phyloP scores from a whole-genome alignment of 2,329 filamentous ascomycete genomes.

The Neopestalotiopsis clavispora region DNA sequence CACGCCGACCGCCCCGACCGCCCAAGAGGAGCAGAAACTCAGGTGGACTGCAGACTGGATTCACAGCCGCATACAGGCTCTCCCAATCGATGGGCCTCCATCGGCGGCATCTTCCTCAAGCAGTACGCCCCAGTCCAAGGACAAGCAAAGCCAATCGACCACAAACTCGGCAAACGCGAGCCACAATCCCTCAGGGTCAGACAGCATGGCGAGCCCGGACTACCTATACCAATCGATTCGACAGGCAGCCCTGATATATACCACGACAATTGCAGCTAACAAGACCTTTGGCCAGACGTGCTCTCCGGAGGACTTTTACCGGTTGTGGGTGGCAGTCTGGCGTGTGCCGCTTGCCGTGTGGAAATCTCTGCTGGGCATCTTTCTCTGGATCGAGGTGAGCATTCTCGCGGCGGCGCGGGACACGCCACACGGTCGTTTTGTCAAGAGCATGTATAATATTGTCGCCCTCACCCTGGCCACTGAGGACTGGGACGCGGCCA shows the following conservation, averaged over 20 bases:
- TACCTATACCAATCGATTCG: conserved; percentile 53
- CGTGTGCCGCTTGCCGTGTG: conserved; percentile 49
- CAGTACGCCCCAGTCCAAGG: neutral
- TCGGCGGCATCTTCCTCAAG: neutral
- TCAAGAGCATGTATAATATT: conserved; percentile 48
- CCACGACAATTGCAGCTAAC: conserved; percentile 47
- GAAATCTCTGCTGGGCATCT: conserved; percentile 53
- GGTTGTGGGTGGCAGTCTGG: conserved; percentile 54
- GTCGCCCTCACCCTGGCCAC: conserved; percentile 9
- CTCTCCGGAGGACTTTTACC: conserved; percentile 42
- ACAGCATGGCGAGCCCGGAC: conserved; percentile 35
- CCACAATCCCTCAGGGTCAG: neutral
- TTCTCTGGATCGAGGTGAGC: conserved; percentile 52
- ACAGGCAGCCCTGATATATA: conserved; percentile 52
- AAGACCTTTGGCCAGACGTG: conserved; percentile 47
- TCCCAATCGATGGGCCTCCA: conserved; percentile 26
- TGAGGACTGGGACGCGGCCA: conserved; percentile 9
- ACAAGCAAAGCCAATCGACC: neutral
- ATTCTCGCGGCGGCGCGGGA: conserved; percentile 45
- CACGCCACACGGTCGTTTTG: conserved; percentile 46
- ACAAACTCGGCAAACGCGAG: neutral
- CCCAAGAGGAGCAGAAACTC: conserved; percentile 44
- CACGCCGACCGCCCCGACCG: conserved; percentile 40
- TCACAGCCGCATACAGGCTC: conserved; percentile 40
- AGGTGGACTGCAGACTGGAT: conserved; percentile 45